phyloP scores from a whole-genome alignment of 1,139 yeast species.

The Suhomyces chickasaworum region DNA sequence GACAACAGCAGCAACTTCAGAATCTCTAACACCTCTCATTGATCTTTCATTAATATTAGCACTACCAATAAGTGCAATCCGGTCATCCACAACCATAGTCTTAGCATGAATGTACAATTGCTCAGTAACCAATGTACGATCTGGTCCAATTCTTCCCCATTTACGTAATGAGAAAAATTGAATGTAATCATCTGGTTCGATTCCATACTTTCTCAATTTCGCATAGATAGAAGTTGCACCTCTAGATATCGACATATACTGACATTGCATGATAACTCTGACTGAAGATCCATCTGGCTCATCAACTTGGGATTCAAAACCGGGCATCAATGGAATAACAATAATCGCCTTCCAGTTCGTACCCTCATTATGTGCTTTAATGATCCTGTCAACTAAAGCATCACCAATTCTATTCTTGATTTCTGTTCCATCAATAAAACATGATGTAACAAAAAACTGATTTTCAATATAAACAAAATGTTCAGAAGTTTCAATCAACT shows the following conservation, averaged over 20 bases:
- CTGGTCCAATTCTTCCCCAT: slow-evolving; percentile 91
- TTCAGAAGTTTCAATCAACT: slow-evolving; percentile 85
- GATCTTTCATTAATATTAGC: slow-evolving; percentile 96
- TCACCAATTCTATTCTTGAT: slow-evolving; percentile 92
- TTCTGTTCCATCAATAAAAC: slow-evolving; percentile 81
- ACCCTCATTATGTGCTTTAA: slow-evolving; percentile 78
- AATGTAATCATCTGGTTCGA: slow-evolving; percentile 87
- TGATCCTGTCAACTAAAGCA: slow-evolving; percentile 92
- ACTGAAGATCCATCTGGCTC: slow-evolving; percentile 92
- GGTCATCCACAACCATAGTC: slow-evolving; percentile 88
- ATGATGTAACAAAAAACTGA: slow-evolving; percentile 88
- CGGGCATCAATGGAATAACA: slow-evolving; percentile 95
- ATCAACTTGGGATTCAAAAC: slow-evolving; percentile 92
- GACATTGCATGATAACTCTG: slow-evolving; percentile 95
- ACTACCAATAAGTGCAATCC: slow-evolving; percentile 91
- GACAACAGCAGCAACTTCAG: slow-evolving; percentile 88
- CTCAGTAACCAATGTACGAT: slow-evolving; percentile 76
- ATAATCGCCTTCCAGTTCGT: slow-evolving; percentile 88
- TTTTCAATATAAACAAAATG: slow-evolving; percentile 94
- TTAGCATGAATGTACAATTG: slow-evolving; percentile 95
- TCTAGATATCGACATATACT: slow-evolving; percentile 88
- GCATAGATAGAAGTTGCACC: slow-evolving; percentile 91
- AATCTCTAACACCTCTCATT: slow-evolving; percentile 90
- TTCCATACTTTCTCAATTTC: slow-evolving; percentile 73
- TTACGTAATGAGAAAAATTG: slow-evolving; percentile 90